Percentiles rank a stretch among this genome's conserved stretches.
Conservation (phyloP, 495 filamentous ascomycete genomes). For the Hyaloscypha hepaticicola region DNA sequence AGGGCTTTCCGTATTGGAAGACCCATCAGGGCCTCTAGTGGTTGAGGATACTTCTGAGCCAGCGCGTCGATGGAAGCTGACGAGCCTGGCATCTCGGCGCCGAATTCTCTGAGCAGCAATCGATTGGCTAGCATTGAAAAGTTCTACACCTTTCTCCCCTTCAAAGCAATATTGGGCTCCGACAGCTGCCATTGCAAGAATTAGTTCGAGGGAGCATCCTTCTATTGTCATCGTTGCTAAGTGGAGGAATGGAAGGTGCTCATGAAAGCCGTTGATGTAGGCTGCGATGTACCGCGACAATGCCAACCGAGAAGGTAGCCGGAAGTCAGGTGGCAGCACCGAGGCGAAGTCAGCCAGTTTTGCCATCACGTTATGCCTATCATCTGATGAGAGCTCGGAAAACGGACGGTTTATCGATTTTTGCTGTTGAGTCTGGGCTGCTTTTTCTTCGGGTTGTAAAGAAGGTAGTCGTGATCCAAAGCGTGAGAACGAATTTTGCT, state of each 20-base stretch:
- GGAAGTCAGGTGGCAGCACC: conserved; percentile 29
- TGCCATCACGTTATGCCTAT: neutral
- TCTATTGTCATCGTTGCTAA: conserved; percentile 76
- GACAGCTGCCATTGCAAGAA: conserved; percentile 91
- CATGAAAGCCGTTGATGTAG: conserved; percentile 91
- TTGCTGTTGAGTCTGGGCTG: neutral
- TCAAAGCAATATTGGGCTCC: conserved; percentile 91
- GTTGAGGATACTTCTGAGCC: neutral
- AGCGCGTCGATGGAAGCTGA: conserved; percentile 2
- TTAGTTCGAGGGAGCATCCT: conserved; percentile 80
- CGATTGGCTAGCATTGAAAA: conserved; percentile 87
- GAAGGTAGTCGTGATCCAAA: conserved; percentile 2
- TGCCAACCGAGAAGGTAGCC: conserved; percentile 77
- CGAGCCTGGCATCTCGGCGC: conserved; percentile 62
- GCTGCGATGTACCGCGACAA: conserved; percentile 86
- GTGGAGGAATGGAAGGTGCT: conserved; percentile 91
- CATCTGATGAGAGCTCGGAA: neutral
- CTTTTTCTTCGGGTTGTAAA: neutral
- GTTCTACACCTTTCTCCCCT: conserved; percentile 49
- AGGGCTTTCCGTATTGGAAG: neutral
- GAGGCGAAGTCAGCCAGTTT: conserved; percentile 3
- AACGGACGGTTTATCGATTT: neutral
- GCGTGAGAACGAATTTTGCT: neutral
- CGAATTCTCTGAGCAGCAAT: conserved; percentile 78
- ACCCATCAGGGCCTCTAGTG: neutral